Evolutionary conservation across 2,329 filamentous ascomycete genomes (phyloP).

Genomic region (Zymoseptoria passerinii): DNA sequence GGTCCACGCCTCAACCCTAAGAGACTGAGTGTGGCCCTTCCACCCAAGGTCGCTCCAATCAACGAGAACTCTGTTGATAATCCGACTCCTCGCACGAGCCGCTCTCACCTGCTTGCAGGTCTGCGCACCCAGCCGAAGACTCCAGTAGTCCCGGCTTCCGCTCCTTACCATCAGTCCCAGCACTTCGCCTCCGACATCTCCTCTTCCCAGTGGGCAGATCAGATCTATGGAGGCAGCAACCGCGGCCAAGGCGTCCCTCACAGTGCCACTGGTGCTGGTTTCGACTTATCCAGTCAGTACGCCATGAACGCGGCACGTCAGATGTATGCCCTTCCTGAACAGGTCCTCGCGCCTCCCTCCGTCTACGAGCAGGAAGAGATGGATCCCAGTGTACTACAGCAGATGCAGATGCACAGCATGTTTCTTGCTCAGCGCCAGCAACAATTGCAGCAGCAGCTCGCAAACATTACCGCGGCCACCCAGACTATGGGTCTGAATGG

Average conservation of each 20-base stretch:
- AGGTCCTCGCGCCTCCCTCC: slow-evolving; percentile 76
- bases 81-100: slow-evolving; percentile 83
- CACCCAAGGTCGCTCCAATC: slow-evolving; percentile 57
- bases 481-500: slow-evolving; percentile 63
- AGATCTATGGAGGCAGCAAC: slow-evolving; percentile 34
- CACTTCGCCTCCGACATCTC: slow-evolving; percentile 40
- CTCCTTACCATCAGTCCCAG: slow-evolving; percentile 51
- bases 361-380: slow-evolving; percentile 68
- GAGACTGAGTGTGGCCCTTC: slow-evolving; percentile 71
- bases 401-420: slow-evolving; percentile 82
- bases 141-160: slow-evolving; percentile 57
- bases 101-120: slow-evolving; percentile 87
- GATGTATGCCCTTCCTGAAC: slow-evolving; percentile 67
- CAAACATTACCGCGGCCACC: slow-evolving; percentile 71
- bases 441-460: slow-evolving; percentile 85
- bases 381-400: slow-evolving; percentile 79
- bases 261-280: slow-evolving; percentile 49
- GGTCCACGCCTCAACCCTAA: slow-evolving; percentile 75
- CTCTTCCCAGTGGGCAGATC: slow-evolving; percentile 39
- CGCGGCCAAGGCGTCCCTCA: slow-evolving; percentile 44
- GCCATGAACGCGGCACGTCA: slow-evolving; percentile 43
- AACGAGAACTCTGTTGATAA: slow-evolving; percentile 60
- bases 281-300: slow-evolving; percentile 38
- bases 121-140: slow-evolving; percentile 91
- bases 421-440: slow-evolving; percentile 93